Evolutionary conservation across 2,329 filamentous ascomycete species (phyloP).

Genomic region (Neonectria coccinea): DNA sequence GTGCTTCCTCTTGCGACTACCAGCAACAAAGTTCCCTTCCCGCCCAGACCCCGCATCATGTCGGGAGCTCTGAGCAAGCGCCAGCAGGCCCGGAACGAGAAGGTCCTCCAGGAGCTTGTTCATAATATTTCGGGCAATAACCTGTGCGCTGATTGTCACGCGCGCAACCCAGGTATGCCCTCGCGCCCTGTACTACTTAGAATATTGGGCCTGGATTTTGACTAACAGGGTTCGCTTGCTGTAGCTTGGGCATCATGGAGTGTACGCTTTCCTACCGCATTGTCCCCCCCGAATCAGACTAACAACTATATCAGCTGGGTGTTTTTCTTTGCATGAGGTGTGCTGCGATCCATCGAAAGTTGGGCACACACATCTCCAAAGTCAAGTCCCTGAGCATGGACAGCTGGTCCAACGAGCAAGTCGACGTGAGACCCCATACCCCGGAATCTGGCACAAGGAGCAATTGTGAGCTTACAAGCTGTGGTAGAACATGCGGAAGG

Average conservation of each 20-base stretch:
- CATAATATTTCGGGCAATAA: constrained; percentile 88
- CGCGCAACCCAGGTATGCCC: constrained; percentile 84
- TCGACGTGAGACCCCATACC: constrained; percentile 75
- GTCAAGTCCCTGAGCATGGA: constrained; percentile 99
- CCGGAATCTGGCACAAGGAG: background rate
- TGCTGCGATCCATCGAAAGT: constrained; percentile 92
- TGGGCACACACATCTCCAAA: constrained; percentile 98
- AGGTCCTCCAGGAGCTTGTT: constrained; percentile 88
- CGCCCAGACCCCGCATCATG: constrained; percentile 61
- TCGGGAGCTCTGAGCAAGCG: constrained; percentile 87
- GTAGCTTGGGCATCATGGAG: constrained; percentile 97
- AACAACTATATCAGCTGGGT: constrained; percentile 72
- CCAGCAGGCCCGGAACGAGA: constrained; percentile 97
- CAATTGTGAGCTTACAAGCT: constrained; percentile 34
- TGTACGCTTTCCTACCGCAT: constrained; percentile 64
- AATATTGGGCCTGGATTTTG: constrained; percentile 18
- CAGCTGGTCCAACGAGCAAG: constrained; percentile 94
- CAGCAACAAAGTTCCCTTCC: constrained; percentile 6
- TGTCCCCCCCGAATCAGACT: constrained; percentile 34
- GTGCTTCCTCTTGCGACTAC: constrained; percentile 18
- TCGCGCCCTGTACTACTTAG: constrained; percentile 1
- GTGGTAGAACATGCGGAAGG: constrained; percentile 87
- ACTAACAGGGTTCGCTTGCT: constrained; percentile 46
- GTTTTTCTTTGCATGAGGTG: constrained; percentile 99
- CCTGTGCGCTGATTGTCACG: constrained; percentile 91